A percentile compares a stretch with the other conserved stretches of the same genome.
Conservation (phyloP, 495 filamentous ascomycete species). For the Aspergillus carlsbadensis region DNA sequence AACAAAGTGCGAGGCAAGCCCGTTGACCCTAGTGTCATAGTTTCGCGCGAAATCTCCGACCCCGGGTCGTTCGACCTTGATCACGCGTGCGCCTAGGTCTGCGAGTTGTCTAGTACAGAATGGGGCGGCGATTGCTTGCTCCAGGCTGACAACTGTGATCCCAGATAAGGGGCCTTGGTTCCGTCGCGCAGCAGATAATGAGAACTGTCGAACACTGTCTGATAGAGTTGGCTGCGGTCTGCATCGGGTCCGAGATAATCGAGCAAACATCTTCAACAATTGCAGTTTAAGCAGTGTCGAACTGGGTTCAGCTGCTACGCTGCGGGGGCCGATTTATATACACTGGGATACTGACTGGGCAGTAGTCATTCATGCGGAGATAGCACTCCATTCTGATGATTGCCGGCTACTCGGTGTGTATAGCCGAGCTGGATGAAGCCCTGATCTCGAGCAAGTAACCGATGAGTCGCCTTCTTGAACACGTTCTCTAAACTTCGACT, state of each 20-base stretch:
- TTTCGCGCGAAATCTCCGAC: conserved; percentile 51
- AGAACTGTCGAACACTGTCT: neutral
- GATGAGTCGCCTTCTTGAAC: too few relatives aligned
- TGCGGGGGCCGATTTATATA: too few relatives aligned
- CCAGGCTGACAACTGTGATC: conserved; percentile 50
- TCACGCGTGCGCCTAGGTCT: conserved; percentile 51
- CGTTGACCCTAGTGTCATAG: conserved; percentile 49
- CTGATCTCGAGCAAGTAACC: too few relatives aligned
- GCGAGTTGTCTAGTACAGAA: conserved; percentile 54
- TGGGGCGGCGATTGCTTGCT: conserved; percentile 53
- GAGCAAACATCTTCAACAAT: neutral
- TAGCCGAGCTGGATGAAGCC: too few relatives aligned
- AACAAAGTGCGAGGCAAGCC: conserved; percentile 50
- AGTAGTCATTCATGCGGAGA: too few relatives aligned
- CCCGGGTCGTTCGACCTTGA: conserved; percentile 51
- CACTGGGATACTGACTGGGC: too few relatives aligned
- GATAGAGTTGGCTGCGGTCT: neutral
- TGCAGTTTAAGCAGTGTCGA: too few relatives aligned
- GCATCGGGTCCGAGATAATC: neutral
- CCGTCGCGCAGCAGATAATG: neutral
- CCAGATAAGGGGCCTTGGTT: conserved; percentile 38
- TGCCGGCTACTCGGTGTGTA: too few relatives aligned
- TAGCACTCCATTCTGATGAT: too few relatives aligned
- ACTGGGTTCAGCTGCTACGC: too few relatives aligned
- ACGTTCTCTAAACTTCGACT: too few relatives aligned